Evolutionary conservation across 2,329 filamentous ascomycete genomes (phyloP).

Genomic region (Fusarium dlaminii): DNA sequence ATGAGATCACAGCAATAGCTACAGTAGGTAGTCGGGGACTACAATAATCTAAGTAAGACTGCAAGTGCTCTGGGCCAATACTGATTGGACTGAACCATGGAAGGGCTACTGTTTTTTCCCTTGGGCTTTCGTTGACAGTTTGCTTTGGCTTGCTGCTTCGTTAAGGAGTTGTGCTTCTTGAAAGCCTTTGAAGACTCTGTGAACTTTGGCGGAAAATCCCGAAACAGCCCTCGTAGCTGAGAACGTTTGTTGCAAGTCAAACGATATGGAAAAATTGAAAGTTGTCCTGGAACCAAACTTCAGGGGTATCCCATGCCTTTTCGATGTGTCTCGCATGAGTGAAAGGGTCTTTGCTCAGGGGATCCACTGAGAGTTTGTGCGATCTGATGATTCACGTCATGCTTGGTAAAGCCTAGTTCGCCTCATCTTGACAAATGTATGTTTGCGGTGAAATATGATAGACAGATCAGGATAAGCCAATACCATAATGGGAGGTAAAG

Average conservation of each 20-base stretch:
- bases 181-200: background rate
- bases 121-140: background rate
- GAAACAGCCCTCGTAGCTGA: background rate
- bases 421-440: background rate
- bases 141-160: background rate
- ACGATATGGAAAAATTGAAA: background rate
- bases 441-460: background rate
- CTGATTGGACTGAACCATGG: background rate
- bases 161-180: background rate
- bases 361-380: background rate
- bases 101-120: background rate
- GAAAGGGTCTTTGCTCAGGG: background rate
- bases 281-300: background rate
- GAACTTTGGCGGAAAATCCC: background rate
- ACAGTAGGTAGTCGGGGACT: background rate
- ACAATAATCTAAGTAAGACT: background rate
- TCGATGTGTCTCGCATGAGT: constrained; percentile 32
- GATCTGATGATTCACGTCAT: background rate
- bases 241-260: background rate
- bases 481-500: background rate
- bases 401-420: background rate
- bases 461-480: background rate
- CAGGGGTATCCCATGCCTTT: constrained; percentile 21
- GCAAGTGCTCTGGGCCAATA: background rate
- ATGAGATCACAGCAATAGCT: background rate